Conservation (phyloP, 495 filamentous ascomycete species). For the Penicillium soppii region DNA sequence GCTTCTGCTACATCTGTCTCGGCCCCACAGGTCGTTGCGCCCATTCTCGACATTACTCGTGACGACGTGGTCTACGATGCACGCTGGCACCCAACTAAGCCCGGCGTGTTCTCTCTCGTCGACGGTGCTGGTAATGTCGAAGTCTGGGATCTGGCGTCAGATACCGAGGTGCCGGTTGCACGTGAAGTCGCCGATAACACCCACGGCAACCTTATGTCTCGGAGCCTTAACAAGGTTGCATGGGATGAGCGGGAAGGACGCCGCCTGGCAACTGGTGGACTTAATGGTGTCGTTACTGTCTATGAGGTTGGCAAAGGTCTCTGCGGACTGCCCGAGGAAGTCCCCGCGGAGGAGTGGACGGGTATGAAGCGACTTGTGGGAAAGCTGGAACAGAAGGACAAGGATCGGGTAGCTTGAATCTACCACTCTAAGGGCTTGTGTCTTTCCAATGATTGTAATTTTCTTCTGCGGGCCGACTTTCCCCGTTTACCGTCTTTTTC, state of each 20-base stretch:
- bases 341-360: constrained; percentile 85
- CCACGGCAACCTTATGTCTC: constrained; percentile 55
- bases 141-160: constrained; percentile 90
- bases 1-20: constrained; percentile 42
- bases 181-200: constrained; percentile 48
- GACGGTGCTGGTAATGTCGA: constrained; percentile 93
- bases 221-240: constrained; percentile 85
- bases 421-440: neutral
- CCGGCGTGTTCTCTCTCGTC: constrained; percentile 89
- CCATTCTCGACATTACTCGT: constrained; percentile 82
- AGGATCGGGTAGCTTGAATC: constrained; percentile 35
- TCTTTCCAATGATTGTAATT: constrained; percentile 8
- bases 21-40: constrained; percentile 51
- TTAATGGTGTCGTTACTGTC: constrained; percentile 85
- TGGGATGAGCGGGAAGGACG: constrained; percentile 92
- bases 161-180: constrained; percentile 86
- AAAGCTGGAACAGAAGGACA: constrained; percentile 54
- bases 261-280: constrained; percentile 80
- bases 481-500: constrained; percentile 9
- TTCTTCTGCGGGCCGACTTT: constrained; percentile 7
- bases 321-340: constrained; percentile 68
- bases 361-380: constrained; percentile 82
- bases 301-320: constrained; percentile 91
- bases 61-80: constrained; percentile 98
- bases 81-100: constrained; percentile 86